Percentiles rank a stretch among this genome's conserved stretches.
Evolutionary conservation across 1,284 basidiomycete genomes (phyloP).

Genomic region (Trichosporon sp.): DNA sequence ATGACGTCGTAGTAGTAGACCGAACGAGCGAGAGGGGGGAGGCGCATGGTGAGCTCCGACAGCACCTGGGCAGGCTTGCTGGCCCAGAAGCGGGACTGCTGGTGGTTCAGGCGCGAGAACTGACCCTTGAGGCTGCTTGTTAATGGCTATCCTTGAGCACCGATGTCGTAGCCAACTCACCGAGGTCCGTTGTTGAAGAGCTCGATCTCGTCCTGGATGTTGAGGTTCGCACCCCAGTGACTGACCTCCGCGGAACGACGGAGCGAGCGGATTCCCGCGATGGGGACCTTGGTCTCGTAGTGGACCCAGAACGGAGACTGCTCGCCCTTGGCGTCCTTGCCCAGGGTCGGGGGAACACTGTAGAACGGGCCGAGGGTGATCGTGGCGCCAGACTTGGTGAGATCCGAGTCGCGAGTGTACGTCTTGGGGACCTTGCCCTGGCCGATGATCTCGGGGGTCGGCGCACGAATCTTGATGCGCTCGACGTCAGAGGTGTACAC

Average conservation of each 20-base stretch:
- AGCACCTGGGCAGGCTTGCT: conserved; percentile 70
- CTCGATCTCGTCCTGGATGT: conserved; percentile 83
- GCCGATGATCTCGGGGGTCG: conserved; percentile 68
- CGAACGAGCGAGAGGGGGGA: conserved; percentile 77
- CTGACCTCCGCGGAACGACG: conserved; percentile 84
- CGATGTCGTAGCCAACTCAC: conserved; percentile 61
- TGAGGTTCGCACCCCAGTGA: conserved; percentile 95
- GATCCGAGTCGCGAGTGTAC: conserved; percentile 51
- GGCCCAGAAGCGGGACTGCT: conserved; percentile 70
- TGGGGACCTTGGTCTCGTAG: conserved; percentile 76
- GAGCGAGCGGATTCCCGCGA: conserved; percentile 73
- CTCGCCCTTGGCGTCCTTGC: conserved; percentile 57
- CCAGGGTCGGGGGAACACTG: conserved; percentile 66
- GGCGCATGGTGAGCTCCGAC: conserved; percentile 65
- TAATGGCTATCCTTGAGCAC: neutral
- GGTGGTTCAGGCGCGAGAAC: conserved; percentile 89
- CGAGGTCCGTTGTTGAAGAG: conserved; percentile 83
- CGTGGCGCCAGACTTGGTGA: conserved; percentile 74
- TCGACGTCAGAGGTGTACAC: conserved; percentile 80
- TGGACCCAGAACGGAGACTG: conserved; percentile 74
- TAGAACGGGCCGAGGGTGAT: conserved; percentile 87
- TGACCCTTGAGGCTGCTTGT: conserved; percentile 80
- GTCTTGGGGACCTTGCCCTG: conserved; percentile 61
- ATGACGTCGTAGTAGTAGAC: conserved; percentile 87
- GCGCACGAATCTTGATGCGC: conserved; percentile 81